Percentiles rank a stretch among this genome's conserved stretches.
These are phyloP conservation scores for Logfia minima DNA, from an alignment of 129 eudicot genomes.

Conservation along the genomic window DNA sequence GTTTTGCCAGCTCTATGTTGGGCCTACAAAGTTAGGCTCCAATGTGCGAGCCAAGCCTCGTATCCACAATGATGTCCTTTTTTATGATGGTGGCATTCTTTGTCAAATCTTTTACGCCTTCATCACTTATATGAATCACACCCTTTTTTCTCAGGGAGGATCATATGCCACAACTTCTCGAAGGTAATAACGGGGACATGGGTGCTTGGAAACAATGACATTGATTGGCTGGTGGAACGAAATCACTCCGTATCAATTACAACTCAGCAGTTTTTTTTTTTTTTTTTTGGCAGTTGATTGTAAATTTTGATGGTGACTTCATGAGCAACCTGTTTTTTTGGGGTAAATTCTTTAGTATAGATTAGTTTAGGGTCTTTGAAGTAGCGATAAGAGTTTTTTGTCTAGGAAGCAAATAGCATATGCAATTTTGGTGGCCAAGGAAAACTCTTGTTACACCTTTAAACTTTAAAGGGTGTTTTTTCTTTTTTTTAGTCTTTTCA, in stretches of 20 bases:
- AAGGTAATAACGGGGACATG: slow-evolving; percentile 8
- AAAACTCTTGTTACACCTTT: slow-evolving; percentile 15
- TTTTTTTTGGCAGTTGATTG: background rate
- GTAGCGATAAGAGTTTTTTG: slow-evolving; percentile 2
- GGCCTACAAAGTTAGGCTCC: too few species aligned
- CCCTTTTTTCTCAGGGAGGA: slow-evolving; percentile 28
- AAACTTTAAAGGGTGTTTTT: background rate
- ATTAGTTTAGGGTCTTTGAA: slow-evolving; percentile 13
- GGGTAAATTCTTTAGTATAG: slow-evolving; percentile 15
- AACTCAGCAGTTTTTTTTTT: background rate
- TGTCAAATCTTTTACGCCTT: background rate
- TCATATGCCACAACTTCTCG: slow-evolving; percentile 29
- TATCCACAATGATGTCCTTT: background rate
- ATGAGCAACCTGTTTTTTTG: slow-evolving; percentile 15
- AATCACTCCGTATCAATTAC: background rate
- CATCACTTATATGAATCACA: background rate
- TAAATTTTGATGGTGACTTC: slow-evolving; percentile 23
- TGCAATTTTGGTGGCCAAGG: slow-evolving; percentile 11
- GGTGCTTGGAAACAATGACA: slow-evolving; percentile 3
- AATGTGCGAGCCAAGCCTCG: too few species aligned
- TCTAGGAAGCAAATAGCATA: slow-evolving; percentile 10
- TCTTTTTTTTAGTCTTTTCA: slow-evolving; percentile 14
- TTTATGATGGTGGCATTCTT: background rate
- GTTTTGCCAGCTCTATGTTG: too few species aligned
- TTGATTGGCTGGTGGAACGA: background rate